Evolutionary conservation across 176 grass and related monocot genomes (phyloP).

Genomic region (Oryza officinalis): DNA sequence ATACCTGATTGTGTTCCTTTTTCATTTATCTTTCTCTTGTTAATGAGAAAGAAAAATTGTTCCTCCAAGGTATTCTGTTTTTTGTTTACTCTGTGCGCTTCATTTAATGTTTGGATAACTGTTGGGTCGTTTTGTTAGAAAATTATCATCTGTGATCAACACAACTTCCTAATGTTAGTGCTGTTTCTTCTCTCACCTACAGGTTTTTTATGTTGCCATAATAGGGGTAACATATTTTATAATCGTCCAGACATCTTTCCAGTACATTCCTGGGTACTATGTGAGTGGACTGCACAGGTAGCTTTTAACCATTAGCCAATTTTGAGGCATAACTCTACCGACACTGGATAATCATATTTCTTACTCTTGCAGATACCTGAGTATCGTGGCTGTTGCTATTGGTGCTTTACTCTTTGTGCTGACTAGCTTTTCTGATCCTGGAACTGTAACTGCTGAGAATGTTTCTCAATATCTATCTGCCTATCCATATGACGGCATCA

Average conservation of each 20-base stretch:
- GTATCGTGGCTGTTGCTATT: conserved; percentile 61
- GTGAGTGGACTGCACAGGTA: conserved; percentile 91
- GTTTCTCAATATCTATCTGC: conserved; percentile 80
- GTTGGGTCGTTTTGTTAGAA: background rate
- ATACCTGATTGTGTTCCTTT: background rate
- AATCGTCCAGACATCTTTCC: conserved; percentile 85
- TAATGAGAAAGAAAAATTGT: background rate
- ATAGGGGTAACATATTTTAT: conserved; percentile 85
- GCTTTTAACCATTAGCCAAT: conserved; percentile 35
- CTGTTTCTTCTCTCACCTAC: conserved; percentile 38
- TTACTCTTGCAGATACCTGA: conserved; percentile 65
- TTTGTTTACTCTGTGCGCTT: background rate
- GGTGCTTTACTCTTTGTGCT: conserved; percentile 82
- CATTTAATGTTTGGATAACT: background rate
- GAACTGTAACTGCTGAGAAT: conserved; percentile 81
- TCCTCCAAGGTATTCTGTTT: background rate
- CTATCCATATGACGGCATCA: conserved; percentile 87
- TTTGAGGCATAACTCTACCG: conserved; percentile 12
- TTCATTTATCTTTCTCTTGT: background rate
- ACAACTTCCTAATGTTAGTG: conserved; percentile 14
- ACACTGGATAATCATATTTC: conserved; percentile 14
- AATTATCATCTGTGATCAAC: conserved; percentile 3
- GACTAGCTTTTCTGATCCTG: conserved; percentile 99
- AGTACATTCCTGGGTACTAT: conserved; percentile 96
- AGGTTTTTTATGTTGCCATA: conserved; percentile 88